Conservation (phyloP, 31 red algal species). For the Endocladia muricata region DNA sequence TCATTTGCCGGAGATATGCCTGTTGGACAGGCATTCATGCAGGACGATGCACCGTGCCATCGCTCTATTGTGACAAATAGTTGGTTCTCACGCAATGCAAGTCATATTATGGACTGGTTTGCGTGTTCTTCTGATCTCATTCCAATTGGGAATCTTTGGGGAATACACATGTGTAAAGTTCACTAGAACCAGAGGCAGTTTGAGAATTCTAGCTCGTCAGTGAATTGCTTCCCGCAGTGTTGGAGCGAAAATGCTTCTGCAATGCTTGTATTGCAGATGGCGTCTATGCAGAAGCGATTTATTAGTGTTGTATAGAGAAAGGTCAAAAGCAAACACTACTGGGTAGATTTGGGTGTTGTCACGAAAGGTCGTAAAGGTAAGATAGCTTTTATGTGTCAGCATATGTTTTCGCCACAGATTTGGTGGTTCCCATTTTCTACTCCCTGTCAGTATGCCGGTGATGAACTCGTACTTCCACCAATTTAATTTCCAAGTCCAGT, state of each 20-base stretch:
- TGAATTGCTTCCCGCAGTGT: not conserved
- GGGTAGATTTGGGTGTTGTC: too few relatives aligned
- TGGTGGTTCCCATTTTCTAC: too few relatives aligned
- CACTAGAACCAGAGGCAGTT: not conserved
- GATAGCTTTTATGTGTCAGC: too few relatives aligned
- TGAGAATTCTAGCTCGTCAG: not conserved
- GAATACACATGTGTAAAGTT: not conserved
- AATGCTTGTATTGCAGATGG: not conserved
- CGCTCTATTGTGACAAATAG: not conserved
- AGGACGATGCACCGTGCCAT: conserved; percentile 3
- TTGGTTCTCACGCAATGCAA: not conserved
- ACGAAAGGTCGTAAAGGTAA: too few relatives aligned
- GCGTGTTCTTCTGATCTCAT: not conserved
- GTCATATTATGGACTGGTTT: not conserved
- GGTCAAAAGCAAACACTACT: not conserved
- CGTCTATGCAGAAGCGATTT: not conserved
- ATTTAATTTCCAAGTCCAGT: too few relatives aligned
- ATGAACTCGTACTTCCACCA: too few relatives aligned
- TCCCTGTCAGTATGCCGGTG: too few relatives aligned
- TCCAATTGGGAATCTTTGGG: conserved; percentile 1
- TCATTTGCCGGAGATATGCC: not conserved
- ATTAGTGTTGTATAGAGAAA: not conserved
- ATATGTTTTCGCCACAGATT: too few relatives aligned
- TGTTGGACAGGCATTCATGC: not conserved
- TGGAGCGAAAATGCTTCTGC: not conserved